Base-by-base conservation (phyloP, 2,329 filamentous ascomycete species). In the Sarocladiaceae sp. region DNA sequence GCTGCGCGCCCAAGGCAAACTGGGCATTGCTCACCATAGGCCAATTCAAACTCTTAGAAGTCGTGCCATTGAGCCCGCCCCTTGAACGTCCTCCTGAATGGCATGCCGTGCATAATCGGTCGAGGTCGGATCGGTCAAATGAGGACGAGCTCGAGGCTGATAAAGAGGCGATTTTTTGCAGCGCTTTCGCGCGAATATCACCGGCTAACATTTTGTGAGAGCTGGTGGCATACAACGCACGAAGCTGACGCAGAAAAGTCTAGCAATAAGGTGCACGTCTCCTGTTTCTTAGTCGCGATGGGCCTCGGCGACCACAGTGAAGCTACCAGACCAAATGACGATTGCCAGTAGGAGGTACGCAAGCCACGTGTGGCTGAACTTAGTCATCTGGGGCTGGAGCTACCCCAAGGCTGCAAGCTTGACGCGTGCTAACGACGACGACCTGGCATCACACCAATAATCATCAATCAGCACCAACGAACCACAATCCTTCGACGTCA, bases 91-190 rank as follows among this genome's bases (percentile, higher is more conserved):
- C 66, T 54, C 74, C 72, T 37, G 70, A 70, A 52, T 78, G 74
- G 51, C 79, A 82, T 51, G 80, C 82, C 63, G 70, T 78, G 64
- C 79, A 86, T 23, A 87, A 69, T 54, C 76, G 75, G 56, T 85
- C 81, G 52, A 87, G 76, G 57, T 86, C 83, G 48, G 82, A 83
- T 63, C 77, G 75, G 60, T 86, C 82, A 59, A 81, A 81, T 2
- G 79, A 72, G 12, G 75, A 71, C 40, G 80, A 70, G 63, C 71
- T 78, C 37, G 75, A 71, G 25, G 82, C 80, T 13, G 83, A 84
- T 51, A 87, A 73, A 42, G 76, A 74, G 37, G 83, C 83, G 58
- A 87, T 84, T 70, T 83, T 85, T 67, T 85, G 74, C 53, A 87
- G 72, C 58, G 83, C 83, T 63, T 75, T 76, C 57, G 78, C 79